Conservation (phyloP, 139 green algal species). For the Chlamydomonas incerta region DNA sequence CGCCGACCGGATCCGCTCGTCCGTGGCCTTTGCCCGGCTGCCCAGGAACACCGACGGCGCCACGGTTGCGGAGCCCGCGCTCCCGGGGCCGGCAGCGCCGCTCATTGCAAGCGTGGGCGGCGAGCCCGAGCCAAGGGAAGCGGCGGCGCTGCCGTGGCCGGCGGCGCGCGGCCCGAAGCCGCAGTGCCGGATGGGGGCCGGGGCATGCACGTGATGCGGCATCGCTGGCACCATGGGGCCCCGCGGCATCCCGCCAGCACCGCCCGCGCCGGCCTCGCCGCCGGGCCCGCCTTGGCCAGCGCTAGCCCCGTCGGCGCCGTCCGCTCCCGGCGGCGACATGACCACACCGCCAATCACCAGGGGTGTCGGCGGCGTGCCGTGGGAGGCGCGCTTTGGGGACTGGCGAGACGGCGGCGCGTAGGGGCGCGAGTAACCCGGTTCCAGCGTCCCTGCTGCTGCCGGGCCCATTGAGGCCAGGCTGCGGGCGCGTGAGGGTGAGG, state of each 20-base stretch:
- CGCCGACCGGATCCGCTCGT: background rate
- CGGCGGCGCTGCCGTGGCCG: too few species aligned
- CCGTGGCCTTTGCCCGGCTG: background rate
- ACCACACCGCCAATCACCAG: background rate
- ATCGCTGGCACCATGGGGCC: background rate
- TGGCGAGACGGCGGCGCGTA: too few species aligned
- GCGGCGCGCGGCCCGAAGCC: background rate
- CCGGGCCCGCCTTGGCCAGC: background rate
- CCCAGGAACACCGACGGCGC: background rate
- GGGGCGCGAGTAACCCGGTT: background rate
- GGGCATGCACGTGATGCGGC: background rate
- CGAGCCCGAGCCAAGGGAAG: too few species aligned
- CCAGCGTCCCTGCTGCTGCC: background rate
- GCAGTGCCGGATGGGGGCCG: conserved; percentile 3
- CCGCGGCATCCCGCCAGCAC: background rate
- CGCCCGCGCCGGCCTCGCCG: background rate
- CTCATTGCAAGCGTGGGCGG: background rate
- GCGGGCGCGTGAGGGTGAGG: background rate
- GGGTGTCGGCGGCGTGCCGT: too few species aligned
- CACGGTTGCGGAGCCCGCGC: too few species aligned
- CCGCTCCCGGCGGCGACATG: background rate
- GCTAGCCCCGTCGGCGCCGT: background rate
- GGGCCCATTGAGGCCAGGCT: background rate
- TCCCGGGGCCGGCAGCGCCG: background rate
- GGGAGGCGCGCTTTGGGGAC: background rate